A percentile compares a stretch with the other conserved stretches of the same genome.
phyloP scores from a whole-genome alignment of 192 early-diverging fungal genomes.

The Backusella westeae region DNA sequence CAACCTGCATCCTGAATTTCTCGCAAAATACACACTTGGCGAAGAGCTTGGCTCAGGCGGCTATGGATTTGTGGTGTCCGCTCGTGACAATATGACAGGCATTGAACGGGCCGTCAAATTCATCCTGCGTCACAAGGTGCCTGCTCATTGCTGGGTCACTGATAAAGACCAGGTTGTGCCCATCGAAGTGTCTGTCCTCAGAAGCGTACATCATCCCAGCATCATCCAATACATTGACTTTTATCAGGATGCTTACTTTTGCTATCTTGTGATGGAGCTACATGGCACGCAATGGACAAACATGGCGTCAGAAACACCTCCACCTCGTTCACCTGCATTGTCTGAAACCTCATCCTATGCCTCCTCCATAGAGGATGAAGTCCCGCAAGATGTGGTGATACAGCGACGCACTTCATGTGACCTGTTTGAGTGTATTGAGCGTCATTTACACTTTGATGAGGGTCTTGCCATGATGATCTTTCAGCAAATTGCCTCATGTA shows the following conservation, averaged over 20 bases:
- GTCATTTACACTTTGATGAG: slow-evolving; percentile 53
- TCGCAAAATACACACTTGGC: slow-evolving; percentile 35
- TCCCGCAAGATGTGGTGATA: slow-evolving; percentile 31
- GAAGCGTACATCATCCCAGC: slow-evolving; percentile 52
- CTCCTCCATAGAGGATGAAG: neutral
- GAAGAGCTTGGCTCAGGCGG: slow-evolving; percentile 74
- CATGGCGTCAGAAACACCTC: neutral
- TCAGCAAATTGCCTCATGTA: slow-evolving; percentile 52
- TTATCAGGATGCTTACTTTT: slow-evolving; percentile 51
- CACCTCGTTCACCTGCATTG: slow-evolving; percentile 11
- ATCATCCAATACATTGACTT: slow-evolving; percentile 55
- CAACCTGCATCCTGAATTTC: neutral
- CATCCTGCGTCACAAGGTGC: slow-evolving; percentile 58
- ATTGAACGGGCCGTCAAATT: slow-evolving; percentile 68
- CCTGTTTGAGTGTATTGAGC: slow-evolving; percentile 67
- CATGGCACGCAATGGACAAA: slow-evolving; percentile 62
- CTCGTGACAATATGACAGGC: slow-evolving; percentile 45
- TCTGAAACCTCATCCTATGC: slow-evolving; percentile 15
- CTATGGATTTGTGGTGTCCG: slow-evolving; percentile 73
- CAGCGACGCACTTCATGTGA: slow-evolving; percentile 57
- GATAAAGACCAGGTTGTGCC: slow-evolving; percentile 50
- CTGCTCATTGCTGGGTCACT: slow-evolving; percentile 48
- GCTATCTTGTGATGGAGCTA: slow-evolving; percentile 67
- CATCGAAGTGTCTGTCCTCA: slow-evolving; percentile 59
- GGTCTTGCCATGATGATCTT: slow-evolving; percentile 54